Evolutionary conservation across 106 monocot genomes (phyloP).

Genomic region (Allium fistulosum): DNA sequence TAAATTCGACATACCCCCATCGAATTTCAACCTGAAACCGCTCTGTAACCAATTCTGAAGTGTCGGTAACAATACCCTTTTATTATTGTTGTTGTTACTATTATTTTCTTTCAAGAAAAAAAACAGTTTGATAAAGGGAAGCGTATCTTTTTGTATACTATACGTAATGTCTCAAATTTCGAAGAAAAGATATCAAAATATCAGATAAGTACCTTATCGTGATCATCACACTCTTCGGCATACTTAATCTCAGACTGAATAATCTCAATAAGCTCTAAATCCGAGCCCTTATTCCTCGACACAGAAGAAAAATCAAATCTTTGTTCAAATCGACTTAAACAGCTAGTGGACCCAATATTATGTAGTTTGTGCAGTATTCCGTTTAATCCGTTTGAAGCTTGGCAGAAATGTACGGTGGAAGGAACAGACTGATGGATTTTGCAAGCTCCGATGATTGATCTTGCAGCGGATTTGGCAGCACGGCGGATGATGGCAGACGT

Average conservation of each 20-base stretch:
- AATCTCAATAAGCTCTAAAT: conserved; percentile 41
- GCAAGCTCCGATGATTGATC: conserved; percentile 3
- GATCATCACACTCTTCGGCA: conserved; percentile 67
- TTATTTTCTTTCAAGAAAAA: no score
- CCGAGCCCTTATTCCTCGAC: conserved; percentile 10
- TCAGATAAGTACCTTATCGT: conserved; percentile 25
- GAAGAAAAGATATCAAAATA: no score
- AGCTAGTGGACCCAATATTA: background rate
- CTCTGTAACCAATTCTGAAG: no score
- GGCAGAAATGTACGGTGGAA: background rate
- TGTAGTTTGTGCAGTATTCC: background rate
- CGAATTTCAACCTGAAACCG: no score
- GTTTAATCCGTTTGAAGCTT: background rate
- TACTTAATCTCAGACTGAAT: conserved; percentile 81
- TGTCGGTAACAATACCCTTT: no score
- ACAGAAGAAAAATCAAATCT: conserved; percentile 21
- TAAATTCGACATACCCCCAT: no score
- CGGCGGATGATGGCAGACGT: conserved; percentile 31
- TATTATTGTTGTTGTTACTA: no score
- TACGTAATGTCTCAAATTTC: no score
- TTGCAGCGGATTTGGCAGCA: conserved; percentile 15
- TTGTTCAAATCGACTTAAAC: background rate
- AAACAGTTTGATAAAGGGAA: no score
- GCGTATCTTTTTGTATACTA: no score
- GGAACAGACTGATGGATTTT: background rate